A percentile compares a stretch with the other conserved stretches of the same genome.
phyloP scores from a whole-genome alignment of 768 basidiomycete genomes.

The Lenzites betulinus region DNA sequence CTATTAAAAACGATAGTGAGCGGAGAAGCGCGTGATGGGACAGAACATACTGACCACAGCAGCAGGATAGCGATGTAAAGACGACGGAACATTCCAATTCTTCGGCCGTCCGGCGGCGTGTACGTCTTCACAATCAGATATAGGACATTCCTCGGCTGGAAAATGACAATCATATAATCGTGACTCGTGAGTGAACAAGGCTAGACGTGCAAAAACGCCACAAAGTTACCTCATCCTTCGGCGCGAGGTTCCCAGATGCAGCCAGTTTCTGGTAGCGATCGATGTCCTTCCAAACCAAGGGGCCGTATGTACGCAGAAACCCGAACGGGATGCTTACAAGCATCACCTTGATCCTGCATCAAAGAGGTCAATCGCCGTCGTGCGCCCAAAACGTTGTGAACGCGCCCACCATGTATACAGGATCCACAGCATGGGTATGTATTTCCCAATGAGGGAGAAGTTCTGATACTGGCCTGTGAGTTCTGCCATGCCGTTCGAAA shows the following conservation, averaged over 20 bases:
- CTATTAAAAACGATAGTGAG: slow-evolving; percentile 21
- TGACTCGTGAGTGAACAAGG: no score
- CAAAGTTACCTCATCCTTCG: slow-evolving; percentile 16
- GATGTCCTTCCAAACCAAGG: slow-evolving; percentile 21
- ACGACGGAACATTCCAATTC: slow-evolving; percentile 20
- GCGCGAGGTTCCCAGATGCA: slow-evolving; percentile 7
- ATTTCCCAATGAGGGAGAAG: slow-evolving; percentile 29
- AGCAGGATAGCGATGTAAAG: slow-evolving; percentile 31
- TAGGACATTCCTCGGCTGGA: slow-evolving; percentile 21
- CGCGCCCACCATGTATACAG: slow-evolving; percentile 28
- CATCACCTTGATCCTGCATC: slow-evolving; percentile 24
- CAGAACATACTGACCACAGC: slow-evolving; percentile 27
- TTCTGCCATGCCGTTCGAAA: slow-evolving; percentile 31
- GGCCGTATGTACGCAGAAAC: slow-evolving; percentile 22
- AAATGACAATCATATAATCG: background rate
- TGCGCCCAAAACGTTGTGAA: background rate
- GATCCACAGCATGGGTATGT: slow-evolving; percentile 30
- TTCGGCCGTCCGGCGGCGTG: slow-evolving; percentile 3
- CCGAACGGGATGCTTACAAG: slow-evolving; percentile 24
- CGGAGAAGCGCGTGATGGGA: background rate
- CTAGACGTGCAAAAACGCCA: background rate
- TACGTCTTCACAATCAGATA: slow-evolving; percentile 24
- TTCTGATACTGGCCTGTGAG: slow-evolving; percentile 36
- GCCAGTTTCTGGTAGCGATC: slow-evolving; percentile 21
- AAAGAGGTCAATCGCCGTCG: slow-evolving; percentile 13